Evolutionary conservation across 106 monocot species (phyloP).

Genomic region (Apostasia shenzhenica): DNA sequence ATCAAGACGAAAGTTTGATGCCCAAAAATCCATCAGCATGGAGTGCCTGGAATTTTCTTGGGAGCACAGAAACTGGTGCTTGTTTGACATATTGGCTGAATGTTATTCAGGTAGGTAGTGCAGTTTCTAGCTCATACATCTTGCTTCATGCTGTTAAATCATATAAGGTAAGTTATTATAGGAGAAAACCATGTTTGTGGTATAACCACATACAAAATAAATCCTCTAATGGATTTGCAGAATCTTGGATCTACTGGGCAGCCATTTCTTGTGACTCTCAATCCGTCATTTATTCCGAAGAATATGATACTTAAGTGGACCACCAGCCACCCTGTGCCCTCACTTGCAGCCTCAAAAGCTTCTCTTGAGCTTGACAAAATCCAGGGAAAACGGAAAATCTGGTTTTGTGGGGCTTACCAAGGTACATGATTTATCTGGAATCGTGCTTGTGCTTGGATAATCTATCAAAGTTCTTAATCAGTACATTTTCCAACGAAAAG

Average conservation of each 20-base stretch:
- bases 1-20: constrained; percentile 74
- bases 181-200: neutral
- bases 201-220: neutral
- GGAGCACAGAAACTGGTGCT: constrained; percentile 43
- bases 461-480: too few species aligned
- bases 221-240: constrained; percentile 25
- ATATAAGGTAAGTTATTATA: neutral
- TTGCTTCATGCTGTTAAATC: neutral
- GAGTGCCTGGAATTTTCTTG: constrained; percentile 98
- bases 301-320: constrained; percentile 60
- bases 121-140: neutral
- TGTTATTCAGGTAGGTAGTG: constrained; percentile 71
- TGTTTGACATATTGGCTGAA: constrained; percentile 95
- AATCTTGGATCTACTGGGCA: constrained; percentile 40
- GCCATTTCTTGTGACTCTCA: constrained; percentile 77
- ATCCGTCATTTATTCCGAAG: constrained; percentile 51
- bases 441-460: too few species aligned
- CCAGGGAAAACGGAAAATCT: constrained; percentile 79
- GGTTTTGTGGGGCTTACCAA: constrained; percentile 95
- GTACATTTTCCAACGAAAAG: too few species aligned
- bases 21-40: constrained; percentile 79
- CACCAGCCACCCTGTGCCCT: constrained; percentile 80
- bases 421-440: constrained; percentile 27
- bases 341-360: constrained; percentile 84
- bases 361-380: constrained; percentile 64